These are phyloP conservation scores for Colletotrichum plurivorum DNA, from an alignment of 2,329 filamentous ascomycete genomes.

Conservation along the genomic window DNA sequence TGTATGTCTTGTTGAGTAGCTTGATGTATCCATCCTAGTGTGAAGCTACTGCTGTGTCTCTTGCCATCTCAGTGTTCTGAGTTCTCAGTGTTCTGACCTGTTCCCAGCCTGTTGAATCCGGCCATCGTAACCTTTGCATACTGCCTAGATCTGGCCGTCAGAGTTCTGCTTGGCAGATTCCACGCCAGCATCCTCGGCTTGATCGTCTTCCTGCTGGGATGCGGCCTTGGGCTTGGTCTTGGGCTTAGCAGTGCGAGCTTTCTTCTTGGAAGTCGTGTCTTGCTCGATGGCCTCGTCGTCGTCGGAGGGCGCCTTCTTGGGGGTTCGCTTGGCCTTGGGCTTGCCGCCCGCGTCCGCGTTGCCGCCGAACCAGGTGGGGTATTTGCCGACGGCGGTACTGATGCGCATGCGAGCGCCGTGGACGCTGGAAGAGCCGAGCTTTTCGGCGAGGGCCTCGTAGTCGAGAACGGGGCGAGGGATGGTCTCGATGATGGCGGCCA, in stretches of 20 bases:
- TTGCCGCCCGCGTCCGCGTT: neutral
- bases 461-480: slow-evolving; percentile 15
- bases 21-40: no score
- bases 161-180: no score
- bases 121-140: no score
- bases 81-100: no score
- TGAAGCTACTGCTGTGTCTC: no score
- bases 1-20: no score
- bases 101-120: no score
- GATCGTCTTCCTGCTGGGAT: no score
- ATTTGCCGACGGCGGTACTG: neutral
- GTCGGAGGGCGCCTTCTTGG: slow-evolving; percentile 5
- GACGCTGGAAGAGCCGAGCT: slow-evolving; percentile 18
- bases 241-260: neutral
- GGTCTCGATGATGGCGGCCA: slow-evolving; percentile 6
- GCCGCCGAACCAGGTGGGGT: slow-evolving; percentile 19
- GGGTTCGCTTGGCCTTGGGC: neutral
- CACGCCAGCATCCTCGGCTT: no score
- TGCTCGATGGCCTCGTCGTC: neutral
- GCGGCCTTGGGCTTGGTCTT: neutral
- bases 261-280: slow-evolving; percentile 8
- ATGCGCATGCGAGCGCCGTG: slow-evolving; percentile 28
- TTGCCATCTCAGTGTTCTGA: no score
- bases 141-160: no score
- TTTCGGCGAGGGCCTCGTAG: slow-evolving; percentile 13